A percentile compares a stretch with the other conserved stretches of the same genome.
These are phyloP conservation scores for Alternaria longipes DNA, from an alignment of 2,329 filamentous ascomycete species.

Conservation along the genomic window DNA sequence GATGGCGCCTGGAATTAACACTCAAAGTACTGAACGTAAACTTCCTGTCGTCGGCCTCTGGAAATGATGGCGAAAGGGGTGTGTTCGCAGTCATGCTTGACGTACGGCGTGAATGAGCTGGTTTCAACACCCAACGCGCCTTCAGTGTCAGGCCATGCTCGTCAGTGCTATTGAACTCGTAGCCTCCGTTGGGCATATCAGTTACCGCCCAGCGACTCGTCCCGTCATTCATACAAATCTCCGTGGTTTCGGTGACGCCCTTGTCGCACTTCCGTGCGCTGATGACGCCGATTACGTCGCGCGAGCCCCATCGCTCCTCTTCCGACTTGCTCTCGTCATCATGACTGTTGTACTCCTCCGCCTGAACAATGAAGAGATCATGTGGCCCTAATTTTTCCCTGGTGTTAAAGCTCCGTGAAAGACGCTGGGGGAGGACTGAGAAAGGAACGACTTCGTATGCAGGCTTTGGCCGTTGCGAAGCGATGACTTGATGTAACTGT, in stretches of 20 bases:
- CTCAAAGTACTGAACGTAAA: slow-evolving; percentile 83
- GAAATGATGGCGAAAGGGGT: slow-evolving; percentile 23
- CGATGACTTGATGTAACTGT: slow-evolving; percentile 74
- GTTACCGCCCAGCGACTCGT: slow-evolving; percentile 56
- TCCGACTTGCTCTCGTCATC: slow-evolving; percentile 57
- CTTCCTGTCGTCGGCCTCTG: slow-evolving; percentile 57
- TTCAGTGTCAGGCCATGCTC: slow-evolving; percentile 66
- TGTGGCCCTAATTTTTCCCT: slow-evolving; percentile 71
- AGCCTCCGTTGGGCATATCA: slow-evolving; percentile 55
- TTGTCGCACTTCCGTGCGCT: slow-evolving; percentile 66
- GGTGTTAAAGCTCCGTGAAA: slow-evolving; percentile 71
- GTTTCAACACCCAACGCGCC: slow-evolving; percentile 73
- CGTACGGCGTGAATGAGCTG: slow-evolving; percentile 33
- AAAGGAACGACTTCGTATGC: slow-evolving; percentile 78
- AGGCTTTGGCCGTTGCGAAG: slow-evolving; percentile 69
- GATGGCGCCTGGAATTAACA: slow-evolving; percentile 73
- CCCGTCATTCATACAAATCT: slow-evolving; percentile 69
- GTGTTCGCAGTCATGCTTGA: slow-evolving; percentile 38
- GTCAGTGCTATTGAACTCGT: slow-evolving; percentile 68
- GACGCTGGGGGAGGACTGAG: slow-evolving; percentile 64
- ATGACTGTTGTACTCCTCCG: slow-evolving; percentile 67
- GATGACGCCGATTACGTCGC: slow-evolving; percentile 73
- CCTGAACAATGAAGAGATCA: slow-evolving; percentile 75
- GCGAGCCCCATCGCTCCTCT: slow-evolving; percentile 60
- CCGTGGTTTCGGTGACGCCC: slow-evolving; percentile 67